phyloP scores from a whole-genome alignment of 2,329 filamentous ascomycete species.

The Thelonectria rubi region DNA sequence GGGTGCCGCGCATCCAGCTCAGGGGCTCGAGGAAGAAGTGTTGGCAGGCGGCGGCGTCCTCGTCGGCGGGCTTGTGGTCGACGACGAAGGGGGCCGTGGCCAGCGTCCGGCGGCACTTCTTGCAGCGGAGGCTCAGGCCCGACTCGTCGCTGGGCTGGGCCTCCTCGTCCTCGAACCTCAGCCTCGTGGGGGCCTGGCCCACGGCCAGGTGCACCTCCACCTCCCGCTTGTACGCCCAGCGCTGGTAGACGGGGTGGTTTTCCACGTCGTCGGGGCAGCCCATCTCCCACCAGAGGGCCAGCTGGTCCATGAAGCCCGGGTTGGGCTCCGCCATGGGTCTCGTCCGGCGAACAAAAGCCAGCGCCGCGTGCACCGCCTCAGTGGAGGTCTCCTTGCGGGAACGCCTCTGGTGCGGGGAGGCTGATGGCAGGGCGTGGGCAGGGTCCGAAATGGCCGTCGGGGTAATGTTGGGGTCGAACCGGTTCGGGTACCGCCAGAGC shows the following conservation, averaged over 20 bases:
- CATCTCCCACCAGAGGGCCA: constrained; percentile 89
- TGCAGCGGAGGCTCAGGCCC: constrained; percentile 72
- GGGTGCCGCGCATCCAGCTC: constrained; percentile 89
- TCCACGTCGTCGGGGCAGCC: constrained; percentile 74
- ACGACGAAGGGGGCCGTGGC: constrained; percentile 70
- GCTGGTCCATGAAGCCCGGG: constrained; percentile 87
- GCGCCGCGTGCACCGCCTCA: constrained; percentile 66
- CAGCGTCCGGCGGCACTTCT: constrained; percentile 82
- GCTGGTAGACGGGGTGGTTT: constrained; percentile 79
- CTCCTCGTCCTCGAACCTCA: constrained; percentile 84
- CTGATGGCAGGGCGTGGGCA: constrained; percentile 15
- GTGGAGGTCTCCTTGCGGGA: constrained; percentile 49
- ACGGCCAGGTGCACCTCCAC: constrained; percentile 69
- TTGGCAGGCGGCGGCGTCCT: constrained; percentile 63
- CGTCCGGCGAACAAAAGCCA: constrained; percentile 73
- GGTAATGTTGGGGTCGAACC: constrained; percentile 55
- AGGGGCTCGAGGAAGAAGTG: constrained; percentile 93
- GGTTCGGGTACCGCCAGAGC: constrained; percentile 71
- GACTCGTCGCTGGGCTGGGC: constrained; percentile 49
- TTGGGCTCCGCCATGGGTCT: constrained; percentile 89
- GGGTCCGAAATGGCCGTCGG: constrained; percentile 37
- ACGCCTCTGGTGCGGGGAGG: constrained; percentile 29
- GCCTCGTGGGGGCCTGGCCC: constrained; percentile 81
- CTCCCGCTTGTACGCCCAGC: constrained; percentile 68
- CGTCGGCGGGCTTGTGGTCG: constrained; percentile 60